Conservation (phyloP, 768 basidiomycete genomes). For the Leccinum variicolor region DNA sequence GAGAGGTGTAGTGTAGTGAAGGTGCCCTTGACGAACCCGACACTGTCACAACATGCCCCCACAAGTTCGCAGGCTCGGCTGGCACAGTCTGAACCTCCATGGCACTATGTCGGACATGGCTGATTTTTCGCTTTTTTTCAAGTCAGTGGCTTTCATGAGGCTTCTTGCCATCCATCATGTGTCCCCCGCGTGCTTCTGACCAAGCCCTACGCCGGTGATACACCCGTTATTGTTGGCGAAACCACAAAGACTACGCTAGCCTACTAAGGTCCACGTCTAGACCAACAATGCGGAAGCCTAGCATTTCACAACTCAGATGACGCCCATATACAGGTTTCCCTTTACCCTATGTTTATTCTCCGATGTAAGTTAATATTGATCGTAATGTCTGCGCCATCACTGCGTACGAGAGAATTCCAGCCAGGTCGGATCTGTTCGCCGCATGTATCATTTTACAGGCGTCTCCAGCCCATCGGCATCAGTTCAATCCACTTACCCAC, state of each 20-base stretch:
- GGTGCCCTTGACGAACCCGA: conserved; percentile 9
- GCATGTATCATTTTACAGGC: neutral
- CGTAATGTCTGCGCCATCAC: neutral
- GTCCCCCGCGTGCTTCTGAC: neutral
- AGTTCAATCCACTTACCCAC: neutral
- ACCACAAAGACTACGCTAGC: too few species aligned
- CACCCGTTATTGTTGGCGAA: too few species aligned
- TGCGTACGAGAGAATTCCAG: neutral
- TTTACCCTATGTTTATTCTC: neutral
- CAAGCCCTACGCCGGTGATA: too few species aligned
- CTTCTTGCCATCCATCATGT: neutral
- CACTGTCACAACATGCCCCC: conserved; percentile 16
- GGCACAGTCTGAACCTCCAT: conserved; percentile 29
- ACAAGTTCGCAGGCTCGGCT: conserved; percentile 30
- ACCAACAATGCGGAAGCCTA: too few species aligned
- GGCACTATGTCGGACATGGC: too few species aligned
- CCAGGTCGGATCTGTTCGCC: neutral
- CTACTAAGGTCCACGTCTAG: too few species aligned
- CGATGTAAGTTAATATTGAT: neutral
- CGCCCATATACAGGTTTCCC: neutral
- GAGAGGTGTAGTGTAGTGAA: conserved; percentile 7
- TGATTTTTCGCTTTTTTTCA: too few species aligned
- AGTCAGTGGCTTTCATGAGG: too few species aligned
- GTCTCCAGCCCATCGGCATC: neutral
- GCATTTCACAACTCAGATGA: too few species aligned